Evolutionary conservation across 2,329 filamentous ascomycete genomes (phyloP).

Genomic region (Cryphonectria carpinicola): DNA sequence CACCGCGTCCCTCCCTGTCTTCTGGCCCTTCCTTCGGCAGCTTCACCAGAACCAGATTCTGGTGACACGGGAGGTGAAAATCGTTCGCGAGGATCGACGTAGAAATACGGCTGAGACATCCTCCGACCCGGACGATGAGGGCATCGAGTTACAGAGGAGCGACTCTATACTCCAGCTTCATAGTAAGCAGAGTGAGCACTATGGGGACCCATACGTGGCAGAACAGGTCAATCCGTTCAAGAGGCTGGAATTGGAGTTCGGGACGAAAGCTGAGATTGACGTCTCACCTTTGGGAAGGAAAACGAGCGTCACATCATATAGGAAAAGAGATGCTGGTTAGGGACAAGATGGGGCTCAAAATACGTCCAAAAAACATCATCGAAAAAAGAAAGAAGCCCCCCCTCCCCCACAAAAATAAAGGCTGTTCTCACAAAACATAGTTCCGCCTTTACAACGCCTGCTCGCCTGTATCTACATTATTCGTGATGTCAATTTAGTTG

Average conservation of each 20-base stretch:
- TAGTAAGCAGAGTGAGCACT: constrained; percentile 7
- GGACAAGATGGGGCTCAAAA: background rate
- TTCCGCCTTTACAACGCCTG: background rate
- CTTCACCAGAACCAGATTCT: constrained; percentile 19
- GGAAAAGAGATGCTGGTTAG: background rate
- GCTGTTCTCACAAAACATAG: background rate
- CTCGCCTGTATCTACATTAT: background rate
- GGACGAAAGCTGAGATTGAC: constrained; percentile 17
- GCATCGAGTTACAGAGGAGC: constrained; percentile 24
- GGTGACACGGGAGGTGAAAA: constrained; percentile 25
- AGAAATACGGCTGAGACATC: constrained; percentile 11
- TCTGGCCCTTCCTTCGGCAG: constrained; percentile 31
- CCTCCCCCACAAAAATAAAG: too few relatives aligned
- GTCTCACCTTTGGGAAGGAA: background rate
- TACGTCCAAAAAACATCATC: too few relatives aligned
- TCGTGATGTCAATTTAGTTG: background rate
- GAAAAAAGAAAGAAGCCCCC: too few relatives aligned
- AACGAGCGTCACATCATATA: background rate
- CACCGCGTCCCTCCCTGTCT: constrained; percentile 23
- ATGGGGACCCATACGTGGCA: constrained; percentile 21
- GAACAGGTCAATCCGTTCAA: constrained; percentile 25
- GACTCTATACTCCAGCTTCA: constrained; percentile 15
- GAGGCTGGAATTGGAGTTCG: constrained; percentile 13
- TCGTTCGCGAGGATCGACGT: constrained; percentile 23
- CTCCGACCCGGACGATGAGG: constrained; percentile 20